Evolutionary conservation across 78 protist genomes (phyloP).

Genomic region (Cavenderia fasciculata): DNA sequence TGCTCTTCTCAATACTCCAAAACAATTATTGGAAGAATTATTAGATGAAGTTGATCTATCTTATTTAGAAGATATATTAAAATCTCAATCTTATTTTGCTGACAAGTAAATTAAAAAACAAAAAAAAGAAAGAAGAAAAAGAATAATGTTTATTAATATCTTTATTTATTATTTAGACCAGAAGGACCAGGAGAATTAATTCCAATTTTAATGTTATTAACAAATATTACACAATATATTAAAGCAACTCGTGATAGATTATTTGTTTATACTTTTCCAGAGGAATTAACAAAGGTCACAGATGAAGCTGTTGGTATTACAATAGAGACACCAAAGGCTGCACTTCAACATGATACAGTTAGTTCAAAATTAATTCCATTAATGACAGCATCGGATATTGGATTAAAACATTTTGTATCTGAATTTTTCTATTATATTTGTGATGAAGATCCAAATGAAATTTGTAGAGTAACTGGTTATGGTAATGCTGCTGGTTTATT

Average conservation of each 20-base stretch:
- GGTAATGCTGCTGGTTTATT: slow-evolving; percentile 79
- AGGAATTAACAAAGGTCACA: slow-evolving; percentile 45
- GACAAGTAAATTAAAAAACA: neutral
- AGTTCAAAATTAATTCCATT: slow-evolving; percentile 71
- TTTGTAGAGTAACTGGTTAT: slow-evolving; percentile 72
- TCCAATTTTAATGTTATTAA: slow-evolving; percentile 47
- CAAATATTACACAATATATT: slow-evolving; percentile 62
- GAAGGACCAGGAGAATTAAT: slow-evolving; percentile 32
- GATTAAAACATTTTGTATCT: slow-evolving; percentile 56
- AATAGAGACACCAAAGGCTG: slow-evolving; percentile 66
- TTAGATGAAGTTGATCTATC: slow-evolving; percentile 19
- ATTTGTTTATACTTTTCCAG: slow-evolving; percentile 59
- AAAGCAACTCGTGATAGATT: slow-evolving; percentile 26
- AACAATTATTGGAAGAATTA: slow-evolving; percentile 27
- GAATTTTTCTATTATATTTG: slow-evolving; percentile 65
- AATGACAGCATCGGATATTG: slow-evolving; percentile 68
- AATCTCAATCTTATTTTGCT: slow-evolving; percentile 11
- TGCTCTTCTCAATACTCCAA: slow-evolving; percentile 56
- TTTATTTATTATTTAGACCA: slow-evolving; percentile 1
- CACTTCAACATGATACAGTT: slow-evolving; percentile 20
- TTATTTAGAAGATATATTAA: slow-evolving; percentile 37
- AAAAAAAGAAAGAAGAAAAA: neutral
- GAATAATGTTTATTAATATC: neutral
- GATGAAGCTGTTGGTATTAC: slow-evolving; percentile 69
- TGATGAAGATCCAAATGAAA: slow-evolving; percentile 80